Evolutionary conservation across 2,329 filamentous ascomycete species (phyloP).

Genomic region (Talaromyces sp.): DNA sequence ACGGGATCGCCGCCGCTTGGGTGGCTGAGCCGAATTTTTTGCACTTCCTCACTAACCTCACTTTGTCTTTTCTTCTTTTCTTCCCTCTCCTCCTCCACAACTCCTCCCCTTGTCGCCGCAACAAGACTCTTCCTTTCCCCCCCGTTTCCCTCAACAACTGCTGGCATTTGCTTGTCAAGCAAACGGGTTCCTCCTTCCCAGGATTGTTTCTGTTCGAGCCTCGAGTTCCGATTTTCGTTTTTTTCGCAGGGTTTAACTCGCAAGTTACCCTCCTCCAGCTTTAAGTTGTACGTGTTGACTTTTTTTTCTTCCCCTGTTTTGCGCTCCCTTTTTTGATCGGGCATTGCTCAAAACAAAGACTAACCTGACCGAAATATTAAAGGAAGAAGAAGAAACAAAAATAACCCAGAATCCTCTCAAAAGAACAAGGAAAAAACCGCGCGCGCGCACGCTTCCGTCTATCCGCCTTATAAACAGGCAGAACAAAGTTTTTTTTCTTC

Average conservation of each 20-base stretch:
- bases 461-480: background rate
- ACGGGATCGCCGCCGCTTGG: constrained; percentile 10
- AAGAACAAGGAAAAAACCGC: background rate
- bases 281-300: background rate
- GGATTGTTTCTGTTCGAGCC: constrained; percentile 23
- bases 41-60: constrained; percentile 12
- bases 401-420: background rate
- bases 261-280: background rate
- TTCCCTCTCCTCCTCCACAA: constrained; percentile 20
- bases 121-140: constrained; percentile 7
- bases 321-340: background rate
- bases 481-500: background rate
- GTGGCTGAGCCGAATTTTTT: constrained; percentile 16
- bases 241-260: background rate
- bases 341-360: background rate
- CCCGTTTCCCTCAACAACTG: constrained; percentile 21
- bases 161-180: constrained; percentile 51
- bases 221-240: background rate
- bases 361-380: background rate
- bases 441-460: background rate
- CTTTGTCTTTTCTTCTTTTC: constrained; percentile 11
- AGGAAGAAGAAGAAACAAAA: background rate
- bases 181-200: constrained; percentile 24
- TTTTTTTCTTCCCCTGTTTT: background rate
- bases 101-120: constrained; percentile 20